Evolutionary conservation across 805 yeast genomes (phyloP).

Genomic region (Yamadazyma tumulicola): DNA sequence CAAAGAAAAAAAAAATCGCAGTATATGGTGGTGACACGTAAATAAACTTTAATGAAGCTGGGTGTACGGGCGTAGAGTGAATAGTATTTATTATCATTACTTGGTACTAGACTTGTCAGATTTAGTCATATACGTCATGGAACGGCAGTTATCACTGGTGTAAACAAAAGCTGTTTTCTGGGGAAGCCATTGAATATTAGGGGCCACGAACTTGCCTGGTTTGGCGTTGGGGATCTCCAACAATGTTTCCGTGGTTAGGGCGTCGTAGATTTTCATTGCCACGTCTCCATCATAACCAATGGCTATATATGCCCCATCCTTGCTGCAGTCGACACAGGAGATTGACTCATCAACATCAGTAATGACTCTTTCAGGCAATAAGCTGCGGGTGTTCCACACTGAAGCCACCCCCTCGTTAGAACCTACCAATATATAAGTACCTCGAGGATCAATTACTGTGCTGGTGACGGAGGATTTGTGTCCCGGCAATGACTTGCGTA

Average conservation of each 20-base stretch:
- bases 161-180: slow-evolving; percentile 28
- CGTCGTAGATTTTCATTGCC: slow-evolving; percentile 39
- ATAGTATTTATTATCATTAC: too few species aligned
- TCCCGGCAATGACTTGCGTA: slow-evolving; percentile 24
- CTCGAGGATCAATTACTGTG: slow-evolving; percentile 50
- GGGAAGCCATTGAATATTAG: slow-evolving; percentile 33
- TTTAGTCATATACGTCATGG: slow-evolving; percentile 20
- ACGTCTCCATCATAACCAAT: slow-evolving; percentile 41
- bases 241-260: slow-evolving; percentile 23
- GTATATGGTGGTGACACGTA: too few species aligned
- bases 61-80: too few species aligned
- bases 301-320: slow-evolving; percentile 46
- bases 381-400: slow-evolving; percentile 43
- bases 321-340: slow-evolving; percentile 33
- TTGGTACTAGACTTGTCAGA: too few species aligned
- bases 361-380: slow-evolving; percentile 35
- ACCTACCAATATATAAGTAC: slow-evolving; percentile 49
- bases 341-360: slow-evolving; percentile 44
- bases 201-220: slow-evolving; percentile 25
- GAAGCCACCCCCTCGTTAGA: slow-evolving; percentile 56
- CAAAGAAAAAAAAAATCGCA: too few species aligned
- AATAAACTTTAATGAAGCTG: too few species aligned
- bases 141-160: slow-evolving; percentile 27
- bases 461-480: slow-evolving; percentile 52
- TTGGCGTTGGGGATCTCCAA: slow-evolving; percentile 28